Base-by-base conservation (phyloP, 1,139 yeast genomes). In the Lodderomyces jiufengensis region DNA sequence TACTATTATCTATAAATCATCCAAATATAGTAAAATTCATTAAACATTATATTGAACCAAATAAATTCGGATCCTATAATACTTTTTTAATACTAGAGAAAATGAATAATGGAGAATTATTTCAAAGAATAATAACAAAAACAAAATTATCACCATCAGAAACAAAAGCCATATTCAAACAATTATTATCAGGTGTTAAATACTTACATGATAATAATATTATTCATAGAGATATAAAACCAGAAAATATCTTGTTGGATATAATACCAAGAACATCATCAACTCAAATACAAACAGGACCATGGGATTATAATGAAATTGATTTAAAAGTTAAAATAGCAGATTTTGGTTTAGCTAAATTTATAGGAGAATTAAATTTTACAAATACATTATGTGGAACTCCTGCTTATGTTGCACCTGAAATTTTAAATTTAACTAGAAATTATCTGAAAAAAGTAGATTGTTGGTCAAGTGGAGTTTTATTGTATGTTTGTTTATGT, bases 201-300 rank as follows among this genome's bases (percentile, higher is more conserved):
- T 81, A 83, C 52, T 57, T 86, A 28, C 96, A 87, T 53, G 65
- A 70, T 3, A 73, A 71, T 34, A 87, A 92, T 35, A 83, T 87
- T 29, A 90, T 94, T 4, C 96, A 87, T 61, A 59, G 96, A 44
- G 94, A 87, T 54, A 84, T 88, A 40, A 87, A 87, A 52, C 96
- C 96, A 0, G 96, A 87, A 51, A 87, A 87, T 52, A 77, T 87
- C n/a, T 64, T 88, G 24, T 62, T 88, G 13, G 95, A 87, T 52
- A 77, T 82, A 13, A 67, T 66, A 0, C 78, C 73, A 7, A 60
- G 76, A 32, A 48, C 54, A 0, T 48, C 62, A 6, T 39, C 54
- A 0, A 63, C 63, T 21, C 74, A 74, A 37, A 80, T 78, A 4
- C 83, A 83, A 62, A 76, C 61, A 0, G 84, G 86, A 0, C 90